These are phyloP conservation scores for Hanseniaspora guilliermondii DNA, from an alignment of 805 yeast species.

Conservation along the genomic window DNA sequence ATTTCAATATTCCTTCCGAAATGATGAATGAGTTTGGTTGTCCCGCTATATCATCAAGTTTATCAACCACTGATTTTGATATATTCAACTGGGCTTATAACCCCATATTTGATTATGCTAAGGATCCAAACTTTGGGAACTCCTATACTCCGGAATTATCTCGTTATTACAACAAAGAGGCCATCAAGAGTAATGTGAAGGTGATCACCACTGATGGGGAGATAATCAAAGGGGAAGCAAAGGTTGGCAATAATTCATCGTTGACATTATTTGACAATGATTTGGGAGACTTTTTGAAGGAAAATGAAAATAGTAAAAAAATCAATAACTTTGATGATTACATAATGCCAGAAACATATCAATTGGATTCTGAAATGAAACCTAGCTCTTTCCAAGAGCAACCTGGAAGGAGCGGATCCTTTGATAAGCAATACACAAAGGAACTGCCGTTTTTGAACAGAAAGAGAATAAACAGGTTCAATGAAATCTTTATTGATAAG, in stretches of 20 bases:
- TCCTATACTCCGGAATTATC: constrained; percentile 18
- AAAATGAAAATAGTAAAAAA: not conserved
- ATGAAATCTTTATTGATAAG: constrained; percentile 63
- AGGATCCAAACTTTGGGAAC: constrained; percentile 18
- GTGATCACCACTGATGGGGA: constrained; percentile 19
- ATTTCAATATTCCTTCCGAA: constrained; percentile 44
- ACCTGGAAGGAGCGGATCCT: constrained; percentile 21
- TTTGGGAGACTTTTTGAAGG: constrained; percentile 5
- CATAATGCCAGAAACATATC: constrained; percentile 7
- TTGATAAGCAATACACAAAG: constrained; percentile 23
- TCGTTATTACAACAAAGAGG: constrained; percentile 1
- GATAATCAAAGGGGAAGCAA: constrained; percentile 24
- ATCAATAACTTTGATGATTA: not conserved
- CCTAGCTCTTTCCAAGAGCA: not conserved
- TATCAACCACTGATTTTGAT: constrained; percentile 55
- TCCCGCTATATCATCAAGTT: constrained; percentile 58
- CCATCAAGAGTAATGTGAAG: constrained; percentile 26
- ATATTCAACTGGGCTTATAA: constrained; percentile 46
- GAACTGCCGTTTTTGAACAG: constrained; percentile 48
- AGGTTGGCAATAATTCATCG: constrained; percentile 19
- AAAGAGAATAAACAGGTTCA: constrained; percentile 62
- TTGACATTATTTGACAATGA: not conserved
- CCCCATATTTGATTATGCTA: constrained; percentile 23
- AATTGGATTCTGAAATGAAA: constrained; percentile 8
- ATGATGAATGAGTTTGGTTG: constrained; percentile 30